These are phyloP conservation scores for Bipolaris gigantea DNA, from an alignment of 2,329 filamentous ascomycete genomes.

Conservation along the genomic window DNA sequence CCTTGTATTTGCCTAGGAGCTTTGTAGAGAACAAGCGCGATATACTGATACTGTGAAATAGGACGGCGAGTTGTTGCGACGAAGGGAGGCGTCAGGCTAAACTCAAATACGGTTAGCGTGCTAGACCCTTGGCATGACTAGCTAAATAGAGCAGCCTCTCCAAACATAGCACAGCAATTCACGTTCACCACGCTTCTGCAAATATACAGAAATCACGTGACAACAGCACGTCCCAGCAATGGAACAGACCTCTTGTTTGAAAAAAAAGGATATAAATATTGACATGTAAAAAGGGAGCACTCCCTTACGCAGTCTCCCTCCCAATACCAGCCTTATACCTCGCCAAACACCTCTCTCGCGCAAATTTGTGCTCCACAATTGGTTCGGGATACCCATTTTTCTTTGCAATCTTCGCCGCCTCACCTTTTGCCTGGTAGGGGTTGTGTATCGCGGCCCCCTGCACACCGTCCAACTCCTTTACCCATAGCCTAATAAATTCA, in stretches of 20 bases:
- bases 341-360: slow-evolving; percentile 66
- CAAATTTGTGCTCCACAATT: slow-evolving; percentile 73
- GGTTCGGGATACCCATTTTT: slow-evolving; percentile 72
- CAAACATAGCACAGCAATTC: neutral
- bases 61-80: neutral
- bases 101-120: neutral
- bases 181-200: too few species aligned
- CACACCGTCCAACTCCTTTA: slow-evolving; percentile 70
- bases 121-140: too few species aligned
- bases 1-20: neutral
- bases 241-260: too few species aligned
- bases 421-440: slow-evolving; percentile 67
- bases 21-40: neutral
- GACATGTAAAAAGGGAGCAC: neutral
- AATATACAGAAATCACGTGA: too few species aligned
- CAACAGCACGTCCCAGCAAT: too few species aligned
- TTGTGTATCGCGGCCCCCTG: slow-evolving; percentile 75
- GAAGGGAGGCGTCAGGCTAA: neutral
- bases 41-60: neutral
- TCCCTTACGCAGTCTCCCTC: slow-evolving; percentile 50
- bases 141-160: too few species aligned
- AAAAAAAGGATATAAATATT: neutral
- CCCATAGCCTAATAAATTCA: slow-evolving; percentile 79
- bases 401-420: slow-evolving; percentile 58
- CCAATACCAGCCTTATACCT: slow-evolving; percentile 70